Conservation (phyloP, 345 rosid genomes). For the Hibiscus tridactylites region DNA sequence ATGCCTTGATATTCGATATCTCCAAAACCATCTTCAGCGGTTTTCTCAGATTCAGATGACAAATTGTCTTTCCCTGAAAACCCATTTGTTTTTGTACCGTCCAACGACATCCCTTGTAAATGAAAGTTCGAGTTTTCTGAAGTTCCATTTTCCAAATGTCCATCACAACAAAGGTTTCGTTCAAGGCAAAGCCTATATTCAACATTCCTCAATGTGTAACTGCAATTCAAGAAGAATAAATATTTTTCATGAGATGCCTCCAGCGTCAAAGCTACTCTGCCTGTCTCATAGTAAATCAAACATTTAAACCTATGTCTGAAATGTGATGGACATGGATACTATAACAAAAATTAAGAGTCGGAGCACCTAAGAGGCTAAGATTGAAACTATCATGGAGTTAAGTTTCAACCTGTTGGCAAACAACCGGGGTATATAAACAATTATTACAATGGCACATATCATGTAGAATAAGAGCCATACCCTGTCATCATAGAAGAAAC, state of each 20-base stretch:
- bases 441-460: background rate
- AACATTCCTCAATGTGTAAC: slow-evolving; percentile 86
- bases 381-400: background rate
- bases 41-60: slow-evolving; percentile 25
- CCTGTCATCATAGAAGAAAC: slow-evolving; percentile 97
- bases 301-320: background rate
- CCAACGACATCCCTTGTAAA: slow-evolving; percentile 31
- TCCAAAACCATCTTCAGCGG: slow-evolving; percentile 22
- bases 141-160: slow-evolving; percentile 28
- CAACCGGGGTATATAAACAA: background rate
- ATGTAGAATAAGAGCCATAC: slow-evolving; percentile 36
- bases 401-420: background rate
- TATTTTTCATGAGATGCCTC: slow-evolving; percentile 3
- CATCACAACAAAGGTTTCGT: slow-evolving; percentile 57
- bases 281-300: background rate
- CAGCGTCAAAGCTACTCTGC: background rate
- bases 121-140: slow-evolving; percentile 28
- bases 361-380: background rate
- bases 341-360: background rate
- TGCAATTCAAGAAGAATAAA: slow-evolving; percentile 22
- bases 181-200: slow-evolving; percentile 92
- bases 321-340: background rate
- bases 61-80: slow-evolving; percentile 20
- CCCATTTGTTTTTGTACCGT: slow-evolving; percentile 25
- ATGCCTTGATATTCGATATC: slow-evolving; percentile 36